A percentile compares a stretch with the other conserved stretches of the same genome.
phyloP scores from a whole-genome alignment of 192 early-diverging fungal species.

The Coemansia sp. region DNA sequence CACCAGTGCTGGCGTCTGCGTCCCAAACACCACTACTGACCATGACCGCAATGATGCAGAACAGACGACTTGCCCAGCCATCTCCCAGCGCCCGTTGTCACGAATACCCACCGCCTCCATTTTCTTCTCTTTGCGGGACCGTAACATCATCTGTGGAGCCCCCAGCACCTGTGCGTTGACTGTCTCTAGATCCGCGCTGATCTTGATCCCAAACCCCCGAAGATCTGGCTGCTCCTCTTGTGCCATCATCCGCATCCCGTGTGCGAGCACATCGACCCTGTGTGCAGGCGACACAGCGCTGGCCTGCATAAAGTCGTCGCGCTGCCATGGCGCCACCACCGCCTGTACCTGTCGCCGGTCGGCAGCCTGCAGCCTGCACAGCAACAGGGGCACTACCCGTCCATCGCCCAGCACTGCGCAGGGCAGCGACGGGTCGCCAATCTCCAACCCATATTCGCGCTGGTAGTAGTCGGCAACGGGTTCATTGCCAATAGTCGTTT shows the following conservation, averaged over 20 bases:
- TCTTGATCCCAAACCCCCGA: constrained; percentile 12
- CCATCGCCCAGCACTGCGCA: constrained; percentile 5
- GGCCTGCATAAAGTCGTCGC: background rate
- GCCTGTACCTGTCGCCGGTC: background rate
- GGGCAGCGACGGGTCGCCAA: background rate
- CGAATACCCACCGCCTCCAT: background rate
- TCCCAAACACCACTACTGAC: constrained; percentile 24
- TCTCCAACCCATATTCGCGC: background rate
- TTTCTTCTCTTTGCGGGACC: background rate
- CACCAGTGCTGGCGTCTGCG: background rate
- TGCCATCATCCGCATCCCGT: background rate
- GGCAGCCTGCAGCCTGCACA: constrained; percentile 2
- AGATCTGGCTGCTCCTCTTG: background rate
- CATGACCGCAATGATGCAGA: constrained; percentile 13
- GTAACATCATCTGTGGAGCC: constrained; percentile 2
- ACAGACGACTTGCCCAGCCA: background rate
- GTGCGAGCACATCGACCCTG: background rate
- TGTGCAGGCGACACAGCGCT: background rate
- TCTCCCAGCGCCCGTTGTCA: constrained; percentile 7
- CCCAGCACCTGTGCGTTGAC: constrained; percentile 5
- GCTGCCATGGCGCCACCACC: constrained; percentile 10
- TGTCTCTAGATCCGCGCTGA: constrained; percentile 2
- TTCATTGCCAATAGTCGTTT: background rate
- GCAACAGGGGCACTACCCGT: constrained; percentile 10
- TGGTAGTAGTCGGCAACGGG: constrained; percentile 7